phyloP scores from a whole-genome alignment of 768 basidiomycete genomes.

The Flagelloscypha sp. region DNA sequence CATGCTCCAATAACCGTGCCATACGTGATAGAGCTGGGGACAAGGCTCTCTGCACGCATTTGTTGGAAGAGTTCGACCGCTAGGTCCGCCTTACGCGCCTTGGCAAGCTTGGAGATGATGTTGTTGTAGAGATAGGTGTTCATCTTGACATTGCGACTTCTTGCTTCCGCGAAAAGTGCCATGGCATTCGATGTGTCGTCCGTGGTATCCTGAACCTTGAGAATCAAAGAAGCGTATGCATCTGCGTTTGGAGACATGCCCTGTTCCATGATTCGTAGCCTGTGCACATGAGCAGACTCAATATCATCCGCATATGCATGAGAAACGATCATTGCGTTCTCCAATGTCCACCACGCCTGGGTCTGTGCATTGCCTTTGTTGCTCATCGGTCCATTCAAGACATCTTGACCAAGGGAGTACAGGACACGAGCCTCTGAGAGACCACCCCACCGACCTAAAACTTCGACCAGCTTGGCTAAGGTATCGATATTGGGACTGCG shows the following conservation, averaged over 20 bases:
- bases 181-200: slow-evolving; percentile 89
- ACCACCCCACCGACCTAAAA: slow-evolving; percentile 55
- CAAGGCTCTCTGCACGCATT: slow-evolving; percentile 63
- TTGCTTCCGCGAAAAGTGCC: slow-evolving; percentile 74
- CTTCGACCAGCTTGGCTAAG: slow-evolving; percentile 59
- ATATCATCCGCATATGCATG: slow-evolving; percentile 75
- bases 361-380: slow-evolving; percentile 43
- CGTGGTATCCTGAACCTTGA: slow-evolving; percentile 85
- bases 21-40: slow-evolving; percentile 83
- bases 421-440: slow-evolving; percentile 53
- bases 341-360: slow-evolving; percentile 65
- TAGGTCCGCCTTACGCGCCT: slow-evolving; percentile 87
- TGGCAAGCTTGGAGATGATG: slow-evolving; percentile 91
- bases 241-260: slow-evolving; percentile 78
- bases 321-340: slow-evolving; percentile 86
- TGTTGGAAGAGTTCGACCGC: slow-evolving; percentile 81
- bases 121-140: slow-evolving; percentile 94
- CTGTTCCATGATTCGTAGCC: slow-evolving; percentile 65
- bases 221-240: slow-evolving; percentile 87
- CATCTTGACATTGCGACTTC: slow-evolving; percentile 57
- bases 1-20: slow-evolving; percentile 92
- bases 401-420: slow-evolving; percentile 60
- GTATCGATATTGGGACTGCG: no score
- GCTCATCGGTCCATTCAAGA: slow-evolving; percentile 39
- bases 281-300: slow-evolving; percentile 74